Conservation (phyloP, 2,329 filamentous ascomycete genomes). For the Colletotrichum sp. region DNA sequence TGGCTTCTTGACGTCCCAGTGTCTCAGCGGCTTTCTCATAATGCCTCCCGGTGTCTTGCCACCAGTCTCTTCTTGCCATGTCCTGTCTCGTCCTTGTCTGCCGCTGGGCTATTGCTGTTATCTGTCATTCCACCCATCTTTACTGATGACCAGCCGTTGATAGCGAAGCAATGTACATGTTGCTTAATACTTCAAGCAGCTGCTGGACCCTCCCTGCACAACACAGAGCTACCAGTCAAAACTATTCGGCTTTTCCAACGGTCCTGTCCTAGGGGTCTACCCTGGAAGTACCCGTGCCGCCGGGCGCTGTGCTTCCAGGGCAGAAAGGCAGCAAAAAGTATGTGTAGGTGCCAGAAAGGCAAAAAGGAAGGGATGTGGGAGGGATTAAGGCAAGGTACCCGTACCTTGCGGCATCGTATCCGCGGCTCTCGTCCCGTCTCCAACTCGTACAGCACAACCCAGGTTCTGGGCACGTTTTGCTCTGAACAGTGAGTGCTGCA, state of each 20-base stretch:
- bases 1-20: not conserved
- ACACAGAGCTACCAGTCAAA: not conserved
- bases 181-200: not conserved
- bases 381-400: conserved; percentile 7
- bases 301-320: not conserved
- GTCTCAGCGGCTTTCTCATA: not conserved
- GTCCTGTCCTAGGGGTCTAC: not conserved
- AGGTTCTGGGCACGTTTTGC: not conserved
- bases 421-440: not conserved
- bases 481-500: not conserved
- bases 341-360: not conserved
- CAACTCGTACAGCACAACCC: not conserved
- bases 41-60: not conserved
- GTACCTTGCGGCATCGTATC: conserved; percentile 3
- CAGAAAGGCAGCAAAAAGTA: not conserved
- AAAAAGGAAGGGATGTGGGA: conserved; percentile 6
- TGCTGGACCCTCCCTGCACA: not conserved
- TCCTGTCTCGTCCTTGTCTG: not conserved
- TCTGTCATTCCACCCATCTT: not conserved
- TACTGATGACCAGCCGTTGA: not conserved
- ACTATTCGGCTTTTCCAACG: not conserved
- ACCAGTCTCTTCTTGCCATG: not conserved
- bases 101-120: not conserved
- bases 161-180: not conserved
- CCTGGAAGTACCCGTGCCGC: not conserved